Percentiles rank a stretch among this genome's conserved stretches.
Conservation (phyloP, 805 yeast species). For the Groenewaldozyma salmanticensis region DNA sequence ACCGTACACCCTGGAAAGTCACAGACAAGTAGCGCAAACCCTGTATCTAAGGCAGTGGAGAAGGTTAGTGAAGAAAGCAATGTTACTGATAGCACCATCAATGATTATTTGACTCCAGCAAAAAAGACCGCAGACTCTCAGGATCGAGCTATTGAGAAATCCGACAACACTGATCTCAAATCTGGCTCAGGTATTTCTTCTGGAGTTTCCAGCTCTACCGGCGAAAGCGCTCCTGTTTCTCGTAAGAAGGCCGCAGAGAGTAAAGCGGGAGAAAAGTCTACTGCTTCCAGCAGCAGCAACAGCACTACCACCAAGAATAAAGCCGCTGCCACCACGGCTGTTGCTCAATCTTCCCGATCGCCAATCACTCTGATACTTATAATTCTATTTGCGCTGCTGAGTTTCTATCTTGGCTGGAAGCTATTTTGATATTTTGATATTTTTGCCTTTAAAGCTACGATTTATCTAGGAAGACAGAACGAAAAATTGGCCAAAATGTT, state of each 20-base stretch:
- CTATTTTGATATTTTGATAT: conserved; percentile 41
- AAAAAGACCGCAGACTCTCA: not conserved
- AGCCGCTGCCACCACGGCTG: conserved; percentile 10
- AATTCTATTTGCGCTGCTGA: conserved; percentile 43
- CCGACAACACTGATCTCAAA: not conserved
- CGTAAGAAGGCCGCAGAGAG: conserved; percentile 11
- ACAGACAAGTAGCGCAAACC: not conserved
- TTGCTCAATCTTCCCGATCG: conserved; percentile 8
- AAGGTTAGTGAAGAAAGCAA: no score
- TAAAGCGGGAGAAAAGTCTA: conserved; percentile 8
- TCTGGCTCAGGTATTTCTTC: not conserved
- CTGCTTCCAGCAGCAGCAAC: conserved; percentile 1
- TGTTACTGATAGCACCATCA: not conserved
- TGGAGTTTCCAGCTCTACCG: conserved; percentile 1
- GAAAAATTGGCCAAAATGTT: no score
- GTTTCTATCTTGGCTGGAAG: conserved; percentile 60
- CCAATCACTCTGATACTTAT: conserved; percentile 47
- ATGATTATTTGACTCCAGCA: not conserved
- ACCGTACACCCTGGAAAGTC: not conserved
- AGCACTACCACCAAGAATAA: no score
- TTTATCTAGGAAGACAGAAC: no score
- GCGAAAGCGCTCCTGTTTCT: conserved; percentile 4
- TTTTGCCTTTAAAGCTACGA: no score
- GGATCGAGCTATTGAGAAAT: no score
- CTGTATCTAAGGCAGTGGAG: no score